These are phyloP conservation scores for Sapria himalayana DNA, from an alignment of 345 rosid genomes.

Conservation along the genomic window DNA sequence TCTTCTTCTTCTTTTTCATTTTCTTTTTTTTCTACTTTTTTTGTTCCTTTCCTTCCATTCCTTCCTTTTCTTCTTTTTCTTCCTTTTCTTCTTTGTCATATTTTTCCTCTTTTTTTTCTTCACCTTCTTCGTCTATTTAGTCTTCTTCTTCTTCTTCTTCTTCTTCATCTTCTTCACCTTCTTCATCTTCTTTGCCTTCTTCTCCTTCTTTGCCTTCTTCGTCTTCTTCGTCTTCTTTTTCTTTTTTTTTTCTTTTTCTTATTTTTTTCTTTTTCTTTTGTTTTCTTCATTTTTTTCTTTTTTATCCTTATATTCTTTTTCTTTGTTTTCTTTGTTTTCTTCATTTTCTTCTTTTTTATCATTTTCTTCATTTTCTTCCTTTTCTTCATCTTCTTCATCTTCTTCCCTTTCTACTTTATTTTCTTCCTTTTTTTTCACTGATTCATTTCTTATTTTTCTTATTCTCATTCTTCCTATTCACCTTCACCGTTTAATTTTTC, in stretches of 20 bases:
- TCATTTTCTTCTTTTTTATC: too few species aligned
- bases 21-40: not conserved
- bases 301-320: too few species aligned
- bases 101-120: not conserved
- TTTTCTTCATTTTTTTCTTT: too few species aligned
- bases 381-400: too few species aligned
- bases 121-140: not conserved
- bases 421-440: too few species aligned
- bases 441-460: too few species aligned
- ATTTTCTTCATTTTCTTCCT: too few species aligned
- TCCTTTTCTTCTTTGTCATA: conserved; percentile 1
- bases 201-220: not conserved
- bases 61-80: not conserved
- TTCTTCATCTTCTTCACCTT: not conserved
- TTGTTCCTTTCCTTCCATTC: not conserved
- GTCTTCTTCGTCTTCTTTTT: not conserved
- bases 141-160: not conserved
- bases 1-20: not conserved
- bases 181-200: not conserved
- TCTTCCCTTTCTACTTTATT: too few species aligned
- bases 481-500: too few species aligned
- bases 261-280: too few species aligned
- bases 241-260: not conserved
- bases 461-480: too few species aligned
- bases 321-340: too few species aligned